phyloP scores from a whole-genome alignment of 2,329 filamentous ascomycete genomes.

The Graphiopsis chlorocephala region DNA sequence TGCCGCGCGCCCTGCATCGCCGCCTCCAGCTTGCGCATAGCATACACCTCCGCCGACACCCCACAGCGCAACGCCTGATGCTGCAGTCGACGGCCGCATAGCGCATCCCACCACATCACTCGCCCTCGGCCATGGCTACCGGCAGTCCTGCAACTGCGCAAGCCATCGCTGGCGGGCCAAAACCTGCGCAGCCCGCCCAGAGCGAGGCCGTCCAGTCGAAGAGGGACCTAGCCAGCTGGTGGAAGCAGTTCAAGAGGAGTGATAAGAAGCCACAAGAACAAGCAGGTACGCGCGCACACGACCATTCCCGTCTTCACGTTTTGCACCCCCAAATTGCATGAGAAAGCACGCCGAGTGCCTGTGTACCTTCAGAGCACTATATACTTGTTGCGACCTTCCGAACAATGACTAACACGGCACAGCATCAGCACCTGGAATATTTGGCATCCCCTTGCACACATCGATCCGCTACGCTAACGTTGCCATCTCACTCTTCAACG shows the following conservation, averaged over 20 bases:
- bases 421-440: constrained; percentile 65
- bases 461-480: constrained; percentile 98
- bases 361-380: neutral
- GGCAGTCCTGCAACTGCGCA: constrained; percentile 40
- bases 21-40: constrained; percentile 10
- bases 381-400: neutral
- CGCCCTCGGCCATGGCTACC: constrained; percentile 38
- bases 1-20: constrained; percentile 18
- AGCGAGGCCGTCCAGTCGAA: constrained; percentile 73
- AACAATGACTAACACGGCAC: constrained; percentile 2
- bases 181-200: constrained; percentile 46
- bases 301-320: neutral
- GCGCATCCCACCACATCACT: constrained; percentile 16
- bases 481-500: constrained; percentile 91
- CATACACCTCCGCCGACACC: constrained; percentile 7
- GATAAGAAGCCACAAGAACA: constrained; percentile 61
- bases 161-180: constrained; percentile 43
- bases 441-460: constrained; percentile 86
- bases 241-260: constrained; percentile 85
- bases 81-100: constrained; percentile 21
- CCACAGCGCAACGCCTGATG: constrained; percentile 22
- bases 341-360: neutral
- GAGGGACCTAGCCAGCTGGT: constrained; percentile 91
- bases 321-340: neutral
- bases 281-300: constrained; percentile 51